A percentile compares a stretch with the other conserved stretches of the same genome.
Evolutionary conservation across 208 protist genomes (phyloP).

Genomic region (Leishmania mexicana): DNA sequence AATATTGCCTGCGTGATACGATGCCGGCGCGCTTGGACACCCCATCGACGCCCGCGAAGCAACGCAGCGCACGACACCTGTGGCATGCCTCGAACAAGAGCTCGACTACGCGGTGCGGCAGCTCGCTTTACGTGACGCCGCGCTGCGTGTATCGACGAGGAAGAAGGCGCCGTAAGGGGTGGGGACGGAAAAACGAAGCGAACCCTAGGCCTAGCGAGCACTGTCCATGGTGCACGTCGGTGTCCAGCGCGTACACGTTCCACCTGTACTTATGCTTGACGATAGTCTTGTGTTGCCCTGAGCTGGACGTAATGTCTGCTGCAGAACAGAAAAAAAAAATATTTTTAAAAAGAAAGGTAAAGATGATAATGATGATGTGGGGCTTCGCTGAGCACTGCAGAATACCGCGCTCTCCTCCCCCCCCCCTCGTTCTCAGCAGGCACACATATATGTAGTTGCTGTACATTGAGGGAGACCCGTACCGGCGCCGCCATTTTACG

Average conservation of each 20-base stretch:
- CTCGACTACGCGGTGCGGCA: slow-evolving; percentile 16
- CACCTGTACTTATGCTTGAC: not conserved
- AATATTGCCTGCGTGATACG: not conserved
- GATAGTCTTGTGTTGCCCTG: not conserved
- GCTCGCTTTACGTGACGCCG: not conserved
- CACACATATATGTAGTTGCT: not conserved
- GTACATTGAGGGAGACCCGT: not conserved
- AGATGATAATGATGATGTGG: not conserved
- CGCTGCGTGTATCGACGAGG: not conserved
- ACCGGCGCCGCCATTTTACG: not conserved
- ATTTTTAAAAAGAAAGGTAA: not conserved
- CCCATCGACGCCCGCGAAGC: no score
- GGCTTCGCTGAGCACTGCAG: not conserved
- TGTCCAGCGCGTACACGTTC: not conserved
- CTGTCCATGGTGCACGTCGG: not conserved
- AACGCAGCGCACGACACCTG: not conserved
- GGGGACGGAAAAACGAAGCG: not conserved
- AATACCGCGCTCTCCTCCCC: no score
- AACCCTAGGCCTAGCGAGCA: not conserved
- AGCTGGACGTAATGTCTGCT: not conserved
- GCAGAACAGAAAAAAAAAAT: not conserved
- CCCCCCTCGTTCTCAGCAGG: not conserved
- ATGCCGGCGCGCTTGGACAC: not conserved
- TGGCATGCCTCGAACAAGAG: slow-evolving; percentile 7
- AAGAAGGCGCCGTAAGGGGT: slow-evolving; percentile 1